These are phyloP conservation scores for Zoysia pacifica DNA, from an alignment of 176 grass and related monocot genomes.

Conservation along the genomic window DNA sequence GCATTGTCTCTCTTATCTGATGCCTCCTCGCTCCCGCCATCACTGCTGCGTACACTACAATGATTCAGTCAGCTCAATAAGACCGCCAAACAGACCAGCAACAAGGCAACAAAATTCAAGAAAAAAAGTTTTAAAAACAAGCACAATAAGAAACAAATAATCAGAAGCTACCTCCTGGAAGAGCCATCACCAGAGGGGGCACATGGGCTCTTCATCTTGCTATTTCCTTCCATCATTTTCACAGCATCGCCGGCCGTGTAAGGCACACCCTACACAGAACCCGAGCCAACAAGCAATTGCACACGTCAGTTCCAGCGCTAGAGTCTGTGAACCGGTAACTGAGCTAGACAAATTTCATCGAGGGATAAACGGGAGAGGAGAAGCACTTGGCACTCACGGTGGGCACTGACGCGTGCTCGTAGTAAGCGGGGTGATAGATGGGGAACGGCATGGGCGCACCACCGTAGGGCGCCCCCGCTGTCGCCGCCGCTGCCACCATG, in stretches of 20 bases:
- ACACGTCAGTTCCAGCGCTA: neutral
- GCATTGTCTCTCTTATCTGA: conserved; percentile 50
- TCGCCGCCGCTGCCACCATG: conserved; percentile 36
- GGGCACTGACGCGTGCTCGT: conserved; percentile 65
- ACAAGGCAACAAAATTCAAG: too few relatives aligned
- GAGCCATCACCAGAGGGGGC: conserved; percentile 37
- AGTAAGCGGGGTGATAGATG: conserved; percentile 46
- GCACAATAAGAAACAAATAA: neutral
- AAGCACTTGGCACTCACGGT: conserved; percentile 44
- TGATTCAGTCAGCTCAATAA: conserved; percentile 25
- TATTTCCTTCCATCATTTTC: conserved; percentile 44
- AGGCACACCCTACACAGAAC: conserved; percentile 35
- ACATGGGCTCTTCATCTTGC: conserved; percentile 37
- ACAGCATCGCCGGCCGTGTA: conserved; percentile 38
- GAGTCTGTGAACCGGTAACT: neutral
- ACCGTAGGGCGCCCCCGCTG: conserved; percentile 40
- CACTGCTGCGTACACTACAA: conserved; percentile 36
- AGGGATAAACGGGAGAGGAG: neutral
- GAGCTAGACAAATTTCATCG: neutral
- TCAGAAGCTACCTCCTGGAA: conserved; percentile 49
- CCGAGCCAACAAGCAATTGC: conserved; percentile 12
- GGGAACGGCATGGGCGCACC: conserved; percentile 54
- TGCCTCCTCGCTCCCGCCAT: conserved; percentile 51
- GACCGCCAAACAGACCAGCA: neutral
- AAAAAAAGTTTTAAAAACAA: neutral